These are phyloP conservation scores for Penicillium samsonianum DNA, from an alignment of 495 filamentous ascomycete species.

Conservation along the genomic window DNA sequence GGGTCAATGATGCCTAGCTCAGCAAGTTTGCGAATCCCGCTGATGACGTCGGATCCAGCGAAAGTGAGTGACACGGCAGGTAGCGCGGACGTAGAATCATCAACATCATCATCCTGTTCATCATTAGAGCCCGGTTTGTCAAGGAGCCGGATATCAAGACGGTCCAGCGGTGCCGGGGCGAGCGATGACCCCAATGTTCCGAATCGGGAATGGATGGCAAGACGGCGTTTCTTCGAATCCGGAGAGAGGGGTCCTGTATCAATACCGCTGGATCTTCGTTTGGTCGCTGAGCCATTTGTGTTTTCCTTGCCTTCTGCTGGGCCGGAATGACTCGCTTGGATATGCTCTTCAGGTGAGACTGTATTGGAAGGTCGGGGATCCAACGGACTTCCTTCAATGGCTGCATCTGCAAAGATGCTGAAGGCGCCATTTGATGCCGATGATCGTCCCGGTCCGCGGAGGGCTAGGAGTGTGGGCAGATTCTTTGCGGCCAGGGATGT, in stretches of 20 bases:
- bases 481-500: constrained; percentile 70
- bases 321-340: constrained; percentile 21
- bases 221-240: constrained; percentile 58
- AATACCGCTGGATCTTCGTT: constrained; percentile 15
- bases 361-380: constrained; percentile 49
- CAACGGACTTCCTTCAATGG: constrained; percentile 57
- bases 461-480: constrained; percentile 61
- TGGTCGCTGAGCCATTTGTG: constrained; percentile 18
- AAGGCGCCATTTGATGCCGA: constrained; percentile 74
- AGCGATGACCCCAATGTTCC: constrained; percentile 35
- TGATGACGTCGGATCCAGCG: constrained; percentile 76
- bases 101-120: constrained; percentile 21
- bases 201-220: constrained; percentile 56
- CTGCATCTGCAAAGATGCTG: constrained; percentile 71
- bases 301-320: constrained; percentile 29
- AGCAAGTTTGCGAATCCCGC: constrained; percentile 72
- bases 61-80: constrained; percentile 62
- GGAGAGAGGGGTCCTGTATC: constrained; percentile 58
- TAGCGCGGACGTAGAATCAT: constrained; percentile 3
- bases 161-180: constrained; percentile 32
- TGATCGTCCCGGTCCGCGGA: constrained; percentile 65
- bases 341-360: constrained; percentile 45
- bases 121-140: constrained; percentile 26
- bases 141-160: constrained; percentile 37
- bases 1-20: constrained; percentile 74